Evolutionary conservation across 805 yeast species (phyloP).

Genomic region (Yarrowia alimentaria): DNA sequence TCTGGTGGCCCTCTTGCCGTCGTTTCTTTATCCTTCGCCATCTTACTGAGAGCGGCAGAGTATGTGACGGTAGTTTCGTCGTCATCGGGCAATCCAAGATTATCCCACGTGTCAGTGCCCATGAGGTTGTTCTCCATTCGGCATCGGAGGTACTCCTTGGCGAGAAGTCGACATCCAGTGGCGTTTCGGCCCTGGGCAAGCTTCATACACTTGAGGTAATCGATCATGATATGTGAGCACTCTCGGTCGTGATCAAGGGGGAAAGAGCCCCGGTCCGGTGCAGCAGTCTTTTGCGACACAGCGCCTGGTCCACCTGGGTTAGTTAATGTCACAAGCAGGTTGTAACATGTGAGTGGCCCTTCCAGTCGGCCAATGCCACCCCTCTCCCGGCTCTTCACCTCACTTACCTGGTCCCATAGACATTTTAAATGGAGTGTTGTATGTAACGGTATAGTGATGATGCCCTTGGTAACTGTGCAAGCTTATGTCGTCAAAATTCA

Average conservation of each 20-base stretch:
- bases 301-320: constrained; percentile 25
- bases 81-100: constrained; percentile 61
- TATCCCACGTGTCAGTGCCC: constrained; percentile 59
- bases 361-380: no score
- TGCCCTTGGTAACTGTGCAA: neutral
- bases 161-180: constrained; percentile 82
- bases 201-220: constrained; percentile 75
- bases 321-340: neutral
- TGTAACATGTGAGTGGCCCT: neutral
- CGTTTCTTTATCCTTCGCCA: neutral
- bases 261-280: constrained; percentile 95
- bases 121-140: constrained; percentile 75
- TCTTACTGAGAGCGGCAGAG: constrained; percentile 13
- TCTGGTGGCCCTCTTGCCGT: neutral
- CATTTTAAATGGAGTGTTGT: constrained; percentile 4
- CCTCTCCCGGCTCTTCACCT: no score
- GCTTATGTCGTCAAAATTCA: constrained; percentile 5
- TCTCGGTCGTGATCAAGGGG: constrained; percentile 90
- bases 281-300: constrained; percentile 45
- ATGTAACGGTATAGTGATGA: constrained; percentile 2
- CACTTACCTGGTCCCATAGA: constrained; percentile 26
- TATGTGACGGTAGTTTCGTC: constrained; percentile 32
- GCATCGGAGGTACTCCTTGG: constrained; percentile 78
- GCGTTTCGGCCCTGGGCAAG: constrained; percentile 79
- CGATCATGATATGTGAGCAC: constrained; percentile 71